phyloP scores from a whole-genome alignment of 2,329 filamentous ascomycete species.

The Pseudopithomyces maydicus region DNA sequence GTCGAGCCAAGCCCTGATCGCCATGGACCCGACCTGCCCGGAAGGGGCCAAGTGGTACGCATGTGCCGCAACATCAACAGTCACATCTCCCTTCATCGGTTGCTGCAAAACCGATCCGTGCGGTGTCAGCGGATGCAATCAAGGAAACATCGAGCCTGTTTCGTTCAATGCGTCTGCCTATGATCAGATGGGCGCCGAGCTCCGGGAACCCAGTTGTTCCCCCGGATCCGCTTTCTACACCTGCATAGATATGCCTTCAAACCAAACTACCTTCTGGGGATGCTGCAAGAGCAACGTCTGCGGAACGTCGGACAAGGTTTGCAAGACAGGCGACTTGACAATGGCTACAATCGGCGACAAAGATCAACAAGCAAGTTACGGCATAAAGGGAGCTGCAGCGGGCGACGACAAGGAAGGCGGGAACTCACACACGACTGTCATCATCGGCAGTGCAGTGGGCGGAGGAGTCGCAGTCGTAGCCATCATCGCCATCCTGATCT shows the following conservation, averaged over 20 bases:
- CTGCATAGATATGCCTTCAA: slow-evolving; percentile 32
- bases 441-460: slow-evolving; percentile 35
- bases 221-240: slow-evolving; percentile 36
- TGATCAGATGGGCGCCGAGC: slow-evolving; percentile 20
- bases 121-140: slow-evolving; percentile 42
- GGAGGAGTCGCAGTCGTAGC: slow-evolving; percentile 28
- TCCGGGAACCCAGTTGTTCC: slow-evolving; percentile 41
- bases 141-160: slow-evolving; percentile 36
- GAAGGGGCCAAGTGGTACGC: slow-evolving; percentile 30
- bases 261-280: slow-evolving; percentile 40
- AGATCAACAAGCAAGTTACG: slow-evolving; percentile 25
- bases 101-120: slow-evolving; percentile 49
- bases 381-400: background rate
- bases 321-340: slow-evolving; percentile 32
- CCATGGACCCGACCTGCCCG: slow-evolving; percentile 27
- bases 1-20: background rate
- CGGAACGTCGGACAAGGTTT: slow-evolving; percentile 18
- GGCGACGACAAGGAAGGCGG: background rate
- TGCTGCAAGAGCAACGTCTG: slow-evolving; percentile 48
- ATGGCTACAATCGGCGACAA: slow-evolving; percentile 29
- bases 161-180: slow-evolving; percentile 41
- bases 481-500: slow-evolving; percentile 30
- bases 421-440: slow-evolving; percentile 18
- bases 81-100: slow-evolving; percentile 44
- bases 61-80: slow-evolving; percentile 18